These are phyloP conservation scores for Leishmania lainsoni DNA, from an alignment of 208 protist genomes.

Conservation along the genomic window DNA sequence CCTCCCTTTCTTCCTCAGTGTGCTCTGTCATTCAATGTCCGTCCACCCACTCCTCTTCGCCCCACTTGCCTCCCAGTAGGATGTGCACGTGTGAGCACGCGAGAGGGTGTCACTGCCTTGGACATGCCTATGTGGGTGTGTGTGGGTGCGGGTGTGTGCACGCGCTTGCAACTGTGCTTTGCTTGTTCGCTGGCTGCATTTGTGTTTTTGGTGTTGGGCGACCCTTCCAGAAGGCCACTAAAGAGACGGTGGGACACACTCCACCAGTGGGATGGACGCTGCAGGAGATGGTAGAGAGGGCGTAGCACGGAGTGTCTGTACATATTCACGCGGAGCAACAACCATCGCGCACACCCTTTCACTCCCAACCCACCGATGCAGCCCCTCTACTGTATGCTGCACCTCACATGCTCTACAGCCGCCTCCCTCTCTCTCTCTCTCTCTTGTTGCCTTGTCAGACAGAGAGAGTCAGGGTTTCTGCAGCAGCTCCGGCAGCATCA, in stretches of 20 bases:
- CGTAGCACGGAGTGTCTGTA: background rate
- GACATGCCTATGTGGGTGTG: background rate
- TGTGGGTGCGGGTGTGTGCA: background rate
- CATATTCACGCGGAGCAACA: background rate
- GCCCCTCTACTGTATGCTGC: background rate
- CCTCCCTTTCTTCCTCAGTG: background rate
- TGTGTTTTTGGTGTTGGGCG: background rate
- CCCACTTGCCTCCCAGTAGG: background rate
- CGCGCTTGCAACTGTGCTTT: background rate
- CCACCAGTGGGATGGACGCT: background rate
- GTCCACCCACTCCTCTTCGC: background rate
- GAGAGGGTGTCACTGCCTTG: background rate
- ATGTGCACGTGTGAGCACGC: background rate
- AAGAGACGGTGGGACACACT: background rate
- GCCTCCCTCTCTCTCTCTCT: background rate
- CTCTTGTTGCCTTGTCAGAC: background rate
- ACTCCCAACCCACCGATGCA: background rate
- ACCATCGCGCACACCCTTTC: background rate
- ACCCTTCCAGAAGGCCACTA: background rate
- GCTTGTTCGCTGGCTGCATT: background rate
- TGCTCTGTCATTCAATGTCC: background rate
- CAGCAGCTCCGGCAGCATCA: background rate
- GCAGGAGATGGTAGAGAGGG: background rate
- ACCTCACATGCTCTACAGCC: slow-evolving; percentile 1
- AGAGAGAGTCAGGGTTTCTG: background rate